Evolutionary conservation across 176 grass and related monocot genomes (phyloP).

Genomic region (Melocanna baccifera): DNA sequence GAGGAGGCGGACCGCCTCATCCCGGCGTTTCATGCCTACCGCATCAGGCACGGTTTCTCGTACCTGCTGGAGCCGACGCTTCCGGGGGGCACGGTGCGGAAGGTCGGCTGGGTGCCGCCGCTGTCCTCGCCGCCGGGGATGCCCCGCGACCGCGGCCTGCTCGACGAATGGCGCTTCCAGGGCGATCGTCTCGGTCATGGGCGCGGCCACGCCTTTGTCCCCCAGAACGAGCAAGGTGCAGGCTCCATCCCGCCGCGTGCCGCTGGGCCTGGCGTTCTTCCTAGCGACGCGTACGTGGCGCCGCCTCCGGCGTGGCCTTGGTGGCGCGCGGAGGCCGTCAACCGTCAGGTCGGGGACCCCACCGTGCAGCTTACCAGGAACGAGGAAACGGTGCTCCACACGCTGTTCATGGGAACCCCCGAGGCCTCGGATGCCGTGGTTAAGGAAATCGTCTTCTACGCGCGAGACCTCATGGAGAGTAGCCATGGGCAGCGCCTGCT

Average conservation of each 20-base stretch:
- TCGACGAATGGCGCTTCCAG: background rate
- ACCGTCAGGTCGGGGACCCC: background rate
- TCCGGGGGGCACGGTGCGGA: background rate
- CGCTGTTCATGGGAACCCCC: background rate
- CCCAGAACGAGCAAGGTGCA: background rate
- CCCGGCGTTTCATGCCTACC: background rate
- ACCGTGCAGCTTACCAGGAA: background rate
- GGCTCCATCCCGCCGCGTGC: background rate
- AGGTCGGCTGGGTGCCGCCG: background rate
- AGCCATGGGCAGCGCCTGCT: background rate
- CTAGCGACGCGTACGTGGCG: background rate
- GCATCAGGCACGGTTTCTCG: background rate
- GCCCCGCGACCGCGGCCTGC: background rate
- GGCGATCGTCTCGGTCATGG: background rate
- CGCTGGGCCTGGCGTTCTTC: background rate
- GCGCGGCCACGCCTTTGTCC: background rate
- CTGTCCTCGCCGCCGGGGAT: background rate
- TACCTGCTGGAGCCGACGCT: background rate
- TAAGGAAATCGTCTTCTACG: background rate
- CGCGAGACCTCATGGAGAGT: constrained; percentile 12
- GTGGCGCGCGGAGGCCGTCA: background rate
- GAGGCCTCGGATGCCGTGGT: background rate
- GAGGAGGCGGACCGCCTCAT: background rate
- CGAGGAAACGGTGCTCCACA: background rate
- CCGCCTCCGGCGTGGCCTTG: background rate